Evolutionary conservation across 1,139 yeast genomes (phyloP).

Genomic region (Spencermartinsiella ligniputridi): DNA sequence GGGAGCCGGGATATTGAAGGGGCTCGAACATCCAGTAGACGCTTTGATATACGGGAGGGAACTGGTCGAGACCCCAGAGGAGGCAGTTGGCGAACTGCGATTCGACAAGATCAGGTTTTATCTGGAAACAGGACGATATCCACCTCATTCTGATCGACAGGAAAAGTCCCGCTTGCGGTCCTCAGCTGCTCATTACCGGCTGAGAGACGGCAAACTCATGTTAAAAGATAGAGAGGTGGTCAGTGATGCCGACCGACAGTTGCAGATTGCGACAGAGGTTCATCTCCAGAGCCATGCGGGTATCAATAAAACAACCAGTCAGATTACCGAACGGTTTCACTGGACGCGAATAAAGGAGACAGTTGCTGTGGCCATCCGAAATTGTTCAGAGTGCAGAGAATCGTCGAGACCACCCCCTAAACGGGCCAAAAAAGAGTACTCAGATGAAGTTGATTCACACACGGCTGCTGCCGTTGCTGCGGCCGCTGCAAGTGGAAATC

Average conservation of each 20-base stretch:
- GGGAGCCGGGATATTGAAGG: conserved; percentile 82
- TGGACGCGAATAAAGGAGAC: conserved; percentile 92
- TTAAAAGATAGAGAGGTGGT: conserved; percentile 80
- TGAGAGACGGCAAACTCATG: conserved; percentile 67
- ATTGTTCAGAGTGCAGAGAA: conserved; percentile 70
- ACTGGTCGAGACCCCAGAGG: conserved; percentile 43
- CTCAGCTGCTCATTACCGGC: conserved; percentile 70
- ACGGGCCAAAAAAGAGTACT: conserved; percentile 17
- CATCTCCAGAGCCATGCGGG: conserved; percentile 78
- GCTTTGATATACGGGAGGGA: conserved; percentile 67
- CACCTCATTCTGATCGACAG: conserved; percentile 72
- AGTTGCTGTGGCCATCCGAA: conserved; percentile 71
- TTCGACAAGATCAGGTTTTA: conserved; percentile 78
- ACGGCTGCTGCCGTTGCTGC: conserved; percentile 21
- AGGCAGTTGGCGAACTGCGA: conserved; percentile 52
- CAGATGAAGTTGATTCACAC: conserved; percentile 10
- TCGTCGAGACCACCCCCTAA: conserved; percentile 30
- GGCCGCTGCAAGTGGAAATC: conserved; percentile 21
- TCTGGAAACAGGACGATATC: conserved; percentile 80
- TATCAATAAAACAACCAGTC: conserved; percentile 81
- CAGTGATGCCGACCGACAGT: conserved; percentile 66
- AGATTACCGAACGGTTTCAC: conserved; percentile 74
- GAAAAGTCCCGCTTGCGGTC: conserved; percentile 84
- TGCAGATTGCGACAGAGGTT: conserved; percentile 65
- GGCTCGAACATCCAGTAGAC: conserved; percentile 78